A percentile compares a stretch with the other conserved stretches of the same genome.
These are phyloP conservation scores for Pestalotiopsis sp. DNA, from an alignment of 2,329 filamentous ascomycete genomes.

Conservation along the genomic window DNA sequence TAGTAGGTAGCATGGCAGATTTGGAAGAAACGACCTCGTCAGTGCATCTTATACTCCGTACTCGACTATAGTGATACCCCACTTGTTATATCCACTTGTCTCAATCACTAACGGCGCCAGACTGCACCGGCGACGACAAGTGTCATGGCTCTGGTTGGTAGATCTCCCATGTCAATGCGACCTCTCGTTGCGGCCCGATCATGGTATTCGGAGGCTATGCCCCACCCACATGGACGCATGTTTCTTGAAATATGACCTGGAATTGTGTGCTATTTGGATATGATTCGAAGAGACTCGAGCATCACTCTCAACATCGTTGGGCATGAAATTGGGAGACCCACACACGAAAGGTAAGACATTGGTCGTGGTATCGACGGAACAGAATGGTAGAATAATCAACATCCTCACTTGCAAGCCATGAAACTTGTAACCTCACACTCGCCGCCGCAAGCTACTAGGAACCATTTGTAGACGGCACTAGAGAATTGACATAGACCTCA, in stretches of 20 bases:
- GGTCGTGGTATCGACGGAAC: background rate
- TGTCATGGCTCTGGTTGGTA: constrained; percentile 11
- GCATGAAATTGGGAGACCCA: no score
- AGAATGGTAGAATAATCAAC: background rate
- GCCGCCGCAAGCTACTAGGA: background rate
- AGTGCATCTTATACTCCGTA: background rate
- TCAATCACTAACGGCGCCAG: background rate
- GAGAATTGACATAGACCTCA: constrained; percentile 53
- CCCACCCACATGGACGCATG: background rate
- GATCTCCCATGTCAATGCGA: constrained; percentile 1
- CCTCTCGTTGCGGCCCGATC: constrained; percentile 8
- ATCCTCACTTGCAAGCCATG: background rate
- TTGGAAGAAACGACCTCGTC: background rate
- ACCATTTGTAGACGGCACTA: constrained; percentile 33
- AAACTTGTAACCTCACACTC: background rate
- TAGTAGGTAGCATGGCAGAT: background rate
- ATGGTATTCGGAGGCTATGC: background rate
- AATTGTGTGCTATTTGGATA: background rate
- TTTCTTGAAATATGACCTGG: background rate
- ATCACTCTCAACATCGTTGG: no score
- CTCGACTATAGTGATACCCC: background rate
- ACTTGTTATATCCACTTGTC: constrained; percentile 2
- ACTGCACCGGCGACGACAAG: background rate
- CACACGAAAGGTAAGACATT: no score
- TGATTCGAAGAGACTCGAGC: no score